Conservation (phyloP, 768 basidiomycete species). For the Krasilnikovozyma curviuscula region DNA sequence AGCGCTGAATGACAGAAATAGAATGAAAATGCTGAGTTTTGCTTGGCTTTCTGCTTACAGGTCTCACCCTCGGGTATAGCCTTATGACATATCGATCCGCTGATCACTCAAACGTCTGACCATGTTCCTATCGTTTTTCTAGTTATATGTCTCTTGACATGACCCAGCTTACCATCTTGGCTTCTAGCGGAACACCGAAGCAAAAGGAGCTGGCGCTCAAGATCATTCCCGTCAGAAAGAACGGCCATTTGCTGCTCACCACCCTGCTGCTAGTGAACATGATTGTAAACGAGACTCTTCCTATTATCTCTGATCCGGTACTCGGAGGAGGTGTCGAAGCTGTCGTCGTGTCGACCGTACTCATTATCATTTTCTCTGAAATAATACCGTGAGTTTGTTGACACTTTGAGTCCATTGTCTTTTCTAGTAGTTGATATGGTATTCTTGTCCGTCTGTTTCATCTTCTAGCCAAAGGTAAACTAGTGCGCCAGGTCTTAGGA, state of each 20-base stretch:
- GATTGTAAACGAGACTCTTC: conserved; percentile 76
- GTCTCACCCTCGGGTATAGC: conserved; percentile 53
- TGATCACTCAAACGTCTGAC: neutral
- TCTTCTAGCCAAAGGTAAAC: too few species aligned
- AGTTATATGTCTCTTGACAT: conserved; percentile 64
- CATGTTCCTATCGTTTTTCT: neutral
- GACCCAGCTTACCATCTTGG: conserved; percentile 72
- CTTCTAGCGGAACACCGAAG: conserved; percentile 59
- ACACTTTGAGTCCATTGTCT: too few species aligned
- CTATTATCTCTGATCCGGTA: conserved; percentile 59
- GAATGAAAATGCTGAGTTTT: neutral
- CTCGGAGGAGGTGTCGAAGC: conserved; percentile 60
- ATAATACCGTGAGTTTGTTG: conserved; percentile 48
- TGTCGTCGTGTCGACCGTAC: conserved; percentile 60
- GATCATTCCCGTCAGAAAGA: conserved; percentile 68
- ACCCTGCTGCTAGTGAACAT: conserved; percentile 53
- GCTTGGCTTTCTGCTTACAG: conserved; percentile 18
- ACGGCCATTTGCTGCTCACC: conserved; percentile 53
- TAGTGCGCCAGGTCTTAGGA: neutral
- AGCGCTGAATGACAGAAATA: too few species aligned
- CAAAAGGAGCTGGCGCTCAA: conserved; percentile 64
- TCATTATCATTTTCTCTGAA: conserved; percentile 55
- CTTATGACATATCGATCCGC: neutral
- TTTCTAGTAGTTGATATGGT: too few species aligned
- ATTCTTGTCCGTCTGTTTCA: too few species aligned